These are phyloP conservation scores for Pleoardoris graminearum DNA, from an alignment of 2,329 filamentous ascomycete species.

Conservation along the genomic window DNA sequence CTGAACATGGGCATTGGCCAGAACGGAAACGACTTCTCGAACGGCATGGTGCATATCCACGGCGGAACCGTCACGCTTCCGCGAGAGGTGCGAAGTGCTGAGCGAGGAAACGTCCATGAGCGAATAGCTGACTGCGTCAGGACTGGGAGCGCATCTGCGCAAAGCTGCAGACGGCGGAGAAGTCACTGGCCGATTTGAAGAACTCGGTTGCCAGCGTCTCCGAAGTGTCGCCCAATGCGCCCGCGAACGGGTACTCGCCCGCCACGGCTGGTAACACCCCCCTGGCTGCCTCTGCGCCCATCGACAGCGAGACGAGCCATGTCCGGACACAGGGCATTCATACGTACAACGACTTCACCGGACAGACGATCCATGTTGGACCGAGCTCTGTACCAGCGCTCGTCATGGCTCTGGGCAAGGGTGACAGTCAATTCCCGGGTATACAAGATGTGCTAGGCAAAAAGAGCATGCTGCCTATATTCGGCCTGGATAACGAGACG, in stretches of 20 bases:
- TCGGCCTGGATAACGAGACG: constrained; percentile 66
- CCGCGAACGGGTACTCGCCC: constrained; percentile 40
- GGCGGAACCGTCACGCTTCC: constrained; percentile 46
- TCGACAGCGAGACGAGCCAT: constrained; percentile 46
- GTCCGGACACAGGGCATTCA: constrained; percentile 61
- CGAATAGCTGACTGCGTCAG: constrained; percentile 28
- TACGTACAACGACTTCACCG: constrained; percentile 61
- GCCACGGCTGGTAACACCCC: constrained; percentile 37
- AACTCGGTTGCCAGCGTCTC: constrained; percentile 45
- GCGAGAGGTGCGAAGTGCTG: constrained; percentile 35
- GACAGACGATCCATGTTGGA: constrained; percentile 64
- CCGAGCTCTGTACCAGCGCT: constrained; percentile 65
- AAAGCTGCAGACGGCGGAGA: constrained; percentile 54
- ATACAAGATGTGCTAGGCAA: constrained; percentile 61
- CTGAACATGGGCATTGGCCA: constrained; percentile 39
- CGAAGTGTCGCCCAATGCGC: constrained; percentile 35
- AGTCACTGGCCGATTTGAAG: constrained; percentile 51
- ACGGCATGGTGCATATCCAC: constrained; percentile 45
- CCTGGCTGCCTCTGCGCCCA: constrained; percentile 38
- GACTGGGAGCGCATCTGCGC: constrained; percentile 55
- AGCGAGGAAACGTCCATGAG: neutral
- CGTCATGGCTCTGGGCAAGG: constrained; percentile 55
- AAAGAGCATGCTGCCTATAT: constrained; percentile 64
- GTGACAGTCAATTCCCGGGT: constrained; percentile 53
- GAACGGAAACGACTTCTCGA: constrained; percentile 44